Evolutionary conservation across 169 alveolate genomes (phyloP), one percentile per base, ranked within the genome.

Genomic region (Eimeria acervulina): DNA sequence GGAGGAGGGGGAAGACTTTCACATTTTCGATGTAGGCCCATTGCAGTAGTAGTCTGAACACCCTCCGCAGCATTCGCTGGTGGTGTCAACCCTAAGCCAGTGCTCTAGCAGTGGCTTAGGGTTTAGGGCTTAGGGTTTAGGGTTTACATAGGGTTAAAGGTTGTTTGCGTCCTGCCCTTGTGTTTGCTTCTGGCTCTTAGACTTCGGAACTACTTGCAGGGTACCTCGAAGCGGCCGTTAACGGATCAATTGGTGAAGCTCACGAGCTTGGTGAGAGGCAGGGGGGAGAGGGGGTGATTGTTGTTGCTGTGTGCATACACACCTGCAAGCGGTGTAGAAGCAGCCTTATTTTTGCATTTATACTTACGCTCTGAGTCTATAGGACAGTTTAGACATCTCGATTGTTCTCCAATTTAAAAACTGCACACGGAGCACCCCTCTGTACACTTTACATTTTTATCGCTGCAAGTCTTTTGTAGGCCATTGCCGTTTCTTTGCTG

Each of bases 1-100:
- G 84, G 84, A 72, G 51, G 84, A 72, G 51, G 84, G 84, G 51
- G n/a, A 72, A 72, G n/a, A 1, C 55, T 72, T 51, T 51, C 84
- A 33, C 52, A 38, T 36, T 6, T 0, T 10, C 10, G 84, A 72
- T 23, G 84, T 72, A 36, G 51, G 84, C 31, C 19, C 84, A 72
- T 33, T 63, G 74, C 2, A 26, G 36, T 38, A 63, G 74, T 7
- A 26, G 38, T n/a, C 40, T 21, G 38, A 63, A 15, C 74, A n/a
- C 40, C 74, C n/a, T n/a, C n/a, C n/a, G n/a, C n/a, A n/a, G n/a
- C n/a, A n/a, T n/a, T n/a, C n/a, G n/a, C n/a, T n/a, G n/a, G n/a
- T n/a, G n/a, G n/a, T n/a, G n/a, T n/a, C n/a, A n/a, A n/a, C n/a
- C n/a, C n/a, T n/a, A n/a, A 63, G 74, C 74, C 8, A n/a, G 10